Conservation (phyloP, 495 filamentous ascomycete species). For the Penicillium arizonense region DNA sequence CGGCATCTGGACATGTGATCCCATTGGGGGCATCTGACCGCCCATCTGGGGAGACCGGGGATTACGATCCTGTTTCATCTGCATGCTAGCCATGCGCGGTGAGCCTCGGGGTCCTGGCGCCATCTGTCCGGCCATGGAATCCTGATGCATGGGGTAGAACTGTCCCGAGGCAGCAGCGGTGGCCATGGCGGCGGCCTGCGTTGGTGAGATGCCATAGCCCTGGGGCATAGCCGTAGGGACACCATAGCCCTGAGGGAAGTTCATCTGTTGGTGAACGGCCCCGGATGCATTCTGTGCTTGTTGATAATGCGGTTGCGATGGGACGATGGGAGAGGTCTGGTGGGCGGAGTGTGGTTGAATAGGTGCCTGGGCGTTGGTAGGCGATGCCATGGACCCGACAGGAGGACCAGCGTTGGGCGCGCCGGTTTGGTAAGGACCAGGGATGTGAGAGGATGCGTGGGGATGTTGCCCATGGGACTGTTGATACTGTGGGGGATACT, state of each 20-base stretch:
- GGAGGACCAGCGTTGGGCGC: slow-evolving; percentile 45
- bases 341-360: slow-evolving; percentile 51
- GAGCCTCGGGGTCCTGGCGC: slow-evolving; percentile 47
- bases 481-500: slow-evolving; percentile 56
- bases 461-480: slow-evolving; percentile 56
- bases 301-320: slow-evolving; percentile 53
- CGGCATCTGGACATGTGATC: slow-evolving; percentile 47
- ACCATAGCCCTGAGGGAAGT: slow-evolving; percentile 51
- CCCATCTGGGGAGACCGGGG: slow-evolving; percentile 52
- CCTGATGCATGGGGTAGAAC: slow-evolving; percentile 49
- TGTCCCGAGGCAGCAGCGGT: slow-evolving; percentile 55
- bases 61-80: slow-evolving; percentile 51
- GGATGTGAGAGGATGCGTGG: slow-evolving; percentile 49
- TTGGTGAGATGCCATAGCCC: slow-evolving; percentile 50
- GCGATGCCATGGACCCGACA: slow-evolving; percentile 51
- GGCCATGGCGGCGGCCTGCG: slow-evolving; percentile 55
- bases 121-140: slow-evolving; percentile 50
- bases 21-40: slow-evolving; percentile 51
- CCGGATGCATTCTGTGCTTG: slow-evolving; percentile 47
- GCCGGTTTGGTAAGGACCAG: slow-evolving; percentile 46
- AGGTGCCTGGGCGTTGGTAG: slow-evolving; percentile 50
- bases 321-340: slow-evolving; percentile 53
- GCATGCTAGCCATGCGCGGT: slow-evolving; percentile 49
- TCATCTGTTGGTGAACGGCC: slow-evolving; percentile 50
- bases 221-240: slow-evolving; percentile 49